Evolutionary conservation across 2,329 filamentous ascomycete genomes (phyloP).

Genomic region (Claviceps sorghi): DNA sequence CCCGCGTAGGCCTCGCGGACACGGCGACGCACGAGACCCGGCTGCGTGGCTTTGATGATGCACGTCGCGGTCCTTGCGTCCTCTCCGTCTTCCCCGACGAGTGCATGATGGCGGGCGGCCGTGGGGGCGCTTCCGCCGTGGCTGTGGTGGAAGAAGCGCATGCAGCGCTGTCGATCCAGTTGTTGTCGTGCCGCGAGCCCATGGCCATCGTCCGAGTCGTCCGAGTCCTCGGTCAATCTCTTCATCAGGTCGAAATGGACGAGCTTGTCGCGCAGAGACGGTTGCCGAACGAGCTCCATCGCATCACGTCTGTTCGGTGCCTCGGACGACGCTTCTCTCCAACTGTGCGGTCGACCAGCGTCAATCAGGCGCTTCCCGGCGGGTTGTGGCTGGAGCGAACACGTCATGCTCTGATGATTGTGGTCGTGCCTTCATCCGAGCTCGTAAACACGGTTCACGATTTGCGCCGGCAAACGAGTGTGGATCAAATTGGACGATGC

Average conservation of each 20-base stretch:
- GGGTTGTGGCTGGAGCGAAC: not conserved
- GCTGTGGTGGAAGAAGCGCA: not conserved
- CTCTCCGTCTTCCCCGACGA: not conserved
- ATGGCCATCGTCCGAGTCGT: not conserved
- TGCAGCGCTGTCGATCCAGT: constrained; percentile 1
- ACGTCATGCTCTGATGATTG: not conserved
- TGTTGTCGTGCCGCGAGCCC: not conserved
- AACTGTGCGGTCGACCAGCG: too few species aligned
- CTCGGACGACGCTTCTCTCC: too few species aligned
- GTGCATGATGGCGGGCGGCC: not conserved
- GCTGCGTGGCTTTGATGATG: constrained; percentile 19
- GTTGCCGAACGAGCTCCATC: not conserved
- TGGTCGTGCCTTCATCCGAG: not conserved
- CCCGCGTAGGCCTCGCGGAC: not conserved
- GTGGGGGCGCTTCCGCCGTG: not conserved
- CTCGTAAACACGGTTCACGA: too few species aligned
- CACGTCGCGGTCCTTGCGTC: not conserved
- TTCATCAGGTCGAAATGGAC: constrained; percentile 32
- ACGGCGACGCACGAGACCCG: not conserved
- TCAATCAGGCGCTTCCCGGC: too few species aligned
- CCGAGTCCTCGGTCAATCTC: constrained; percentile 7
- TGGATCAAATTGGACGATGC: too few species aligned
- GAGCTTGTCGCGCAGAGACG: constrained; percentile 22
- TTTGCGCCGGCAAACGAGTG: not conserved
- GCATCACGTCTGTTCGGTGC: not conserved